Base-by-base conservation (phyloP, 345 rosid species). In the Eutrema yunnanense region DNA sequence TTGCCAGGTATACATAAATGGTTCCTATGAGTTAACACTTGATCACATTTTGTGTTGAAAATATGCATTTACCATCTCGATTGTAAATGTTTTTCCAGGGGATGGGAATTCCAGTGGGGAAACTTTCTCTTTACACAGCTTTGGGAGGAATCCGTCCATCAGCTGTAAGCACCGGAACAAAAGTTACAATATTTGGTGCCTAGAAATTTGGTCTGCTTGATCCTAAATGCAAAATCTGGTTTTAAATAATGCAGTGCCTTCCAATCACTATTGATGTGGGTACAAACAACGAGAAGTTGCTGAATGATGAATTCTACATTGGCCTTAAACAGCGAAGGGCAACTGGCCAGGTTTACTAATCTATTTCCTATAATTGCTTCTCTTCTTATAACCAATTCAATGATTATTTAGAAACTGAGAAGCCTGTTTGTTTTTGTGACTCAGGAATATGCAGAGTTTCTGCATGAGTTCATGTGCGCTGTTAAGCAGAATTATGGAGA, bases 101-200 rank as follows among this genome's bases (percentile, higher is more conserved):
- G 66, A 92, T 92, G 98, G 98, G 98, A 13, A 92, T 92, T 72
- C 98, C 98, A 40, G 98, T 92, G 2, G 96, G 98, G 34, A 90
- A 93, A 73, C 92, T 93, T 61, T 77, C 97, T 69, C 83, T 93
- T 4, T 93, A 92, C 72, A 88, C 96, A 40, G 95, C 98, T 55
- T 77, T 92, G 44, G 98, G 98, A 73, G 98, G 98, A 66, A 65
- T 92, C 68, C 92, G 87, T 67, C 96, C 98, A 16, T 90, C 96
- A 4, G 90, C 96, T 2, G 98, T 92, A 86, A 86, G 95, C 52
- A 43, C 48, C 36, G 2, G 44, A 36, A 61, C 65, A 44, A 4
- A 53, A 66, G 9, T 52, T 77, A 12, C 44, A 7, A 26, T 14
- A 3, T 71, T 16, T 51, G 55, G 3, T 26, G 49, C 11, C 36